phyloP scores from a whole-genome alignment of 129 eudicot genomes.

The Oenanthe sinensis region DNA sequence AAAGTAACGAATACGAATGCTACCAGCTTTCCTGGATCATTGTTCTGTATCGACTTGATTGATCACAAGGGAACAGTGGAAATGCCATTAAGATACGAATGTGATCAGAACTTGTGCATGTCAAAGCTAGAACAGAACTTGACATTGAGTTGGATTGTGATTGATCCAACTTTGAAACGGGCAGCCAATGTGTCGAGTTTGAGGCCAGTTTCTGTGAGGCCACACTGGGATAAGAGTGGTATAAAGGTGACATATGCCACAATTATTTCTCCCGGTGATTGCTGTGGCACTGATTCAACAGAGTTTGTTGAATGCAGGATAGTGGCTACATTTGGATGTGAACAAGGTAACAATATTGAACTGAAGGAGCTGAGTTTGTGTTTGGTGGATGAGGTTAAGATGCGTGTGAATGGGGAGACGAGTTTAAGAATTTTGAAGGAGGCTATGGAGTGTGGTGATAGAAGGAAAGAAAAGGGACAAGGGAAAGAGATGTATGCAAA shows the following conservation, averaged over 20 bases:
- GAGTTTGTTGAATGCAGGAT: background rate
- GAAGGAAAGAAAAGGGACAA: background rate
- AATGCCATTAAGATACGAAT: background rate
- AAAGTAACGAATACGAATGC: background rate
- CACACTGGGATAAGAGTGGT: too few species aligned
- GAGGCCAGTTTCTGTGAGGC: background rate
- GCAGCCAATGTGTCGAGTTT: slow-evolving; percentile 7
- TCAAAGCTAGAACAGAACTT: background rate
- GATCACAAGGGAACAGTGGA: background rate
- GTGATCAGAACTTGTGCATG: background rate
- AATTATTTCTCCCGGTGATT: background rate
- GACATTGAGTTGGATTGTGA: slow-evolving; percentile 7
- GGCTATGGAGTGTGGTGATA: background rate
- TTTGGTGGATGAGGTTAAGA: background rate
- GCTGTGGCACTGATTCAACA: background rate
- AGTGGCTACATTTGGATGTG: background rate
- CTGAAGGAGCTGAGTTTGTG: background rate
- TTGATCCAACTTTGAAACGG: slow-evolving; percentile 1
- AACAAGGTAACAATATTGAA: background rate
- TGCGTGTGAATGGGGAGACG: background rate
- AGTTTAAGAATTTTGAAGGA: background rate
- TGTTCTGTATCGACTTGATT: background rate
- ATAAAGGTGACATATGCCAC: background rate
- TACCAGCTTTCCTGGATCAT: background rate
- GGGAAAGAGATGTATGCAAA: background rate